Conservation (phyloP, 495 filamentous ascomycete genomes). For the Xeromyces bisporus region DNA sequence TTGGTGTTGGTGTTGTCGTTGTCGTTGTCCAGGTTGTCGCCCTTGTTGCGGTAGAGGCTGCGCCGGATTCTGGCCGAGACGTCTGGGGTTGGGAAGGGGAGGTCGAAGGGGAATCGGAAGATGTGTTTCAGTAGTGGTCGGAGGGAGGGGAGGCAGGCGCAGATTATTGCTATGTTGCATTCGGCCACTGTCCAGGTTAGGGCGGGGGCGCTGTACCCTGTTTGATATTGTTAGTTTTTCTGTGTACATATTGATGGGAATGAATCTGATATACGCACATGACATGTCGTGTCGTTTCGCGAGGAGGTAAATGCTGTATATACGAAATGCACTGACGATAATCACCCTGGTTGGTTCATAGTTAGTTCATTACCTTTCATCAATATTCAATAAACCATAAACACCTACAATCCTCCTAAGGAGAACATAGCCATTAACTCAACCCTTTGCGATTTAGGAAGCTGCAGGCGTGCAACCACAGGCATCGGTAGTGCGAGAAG, state of each 20-base stretch:
- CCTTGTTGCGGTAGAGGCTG: too few relatives aligned
- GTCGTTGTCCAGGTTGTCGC: too few relatives aligned
- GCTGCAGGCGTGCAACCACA: slow-evolving; percentile 30
- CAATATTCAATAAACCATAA: slow-evolving; percentile 3
- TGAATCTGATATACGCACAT: not conserved
- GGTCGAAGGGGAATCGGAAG: slow-evolving; percentile 26
- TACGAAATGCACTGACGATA: not conserved
- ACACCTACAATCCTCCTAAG: slow-evolving; percentile 35
- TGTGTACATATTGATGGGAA: not conserved
- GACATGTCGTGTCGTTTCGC: not conserved
- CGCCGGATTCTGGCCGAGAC: too few relatives aligned
- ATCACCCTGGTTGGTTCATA: not conserved
- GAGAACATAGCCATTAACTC: slow-evolving; percentile 37
- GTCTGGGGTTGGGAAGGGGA: slow-evolving; percentile 7
- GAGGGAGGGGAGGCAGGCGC: slow-evolving; percentile 67
- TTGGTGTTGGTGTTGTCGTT: too few relatives aligned
- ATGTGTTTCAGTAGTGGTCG: slow-evolving; percentile 65
- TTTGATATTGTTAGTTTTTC: not conserved
- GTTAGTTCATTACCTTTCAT: slow-evolving; percentile 12
- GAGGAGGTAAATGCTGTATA: not conserved
- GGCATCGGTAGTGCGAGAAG: slow-evolving; percentile 41
- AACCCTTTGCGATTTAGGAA: slow-evolving; percentile 33
- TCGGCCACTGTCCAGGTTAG: slow-evolving; percentile 70
- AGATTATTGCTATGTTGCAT: slow-evolving; percentile 69
- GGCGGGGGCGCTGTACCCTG: slow-evolving; percentile 34